Evolutionary conservation across 129 eudicot species (phyloP).

Genomic region (Artemisia annua): DNA sequence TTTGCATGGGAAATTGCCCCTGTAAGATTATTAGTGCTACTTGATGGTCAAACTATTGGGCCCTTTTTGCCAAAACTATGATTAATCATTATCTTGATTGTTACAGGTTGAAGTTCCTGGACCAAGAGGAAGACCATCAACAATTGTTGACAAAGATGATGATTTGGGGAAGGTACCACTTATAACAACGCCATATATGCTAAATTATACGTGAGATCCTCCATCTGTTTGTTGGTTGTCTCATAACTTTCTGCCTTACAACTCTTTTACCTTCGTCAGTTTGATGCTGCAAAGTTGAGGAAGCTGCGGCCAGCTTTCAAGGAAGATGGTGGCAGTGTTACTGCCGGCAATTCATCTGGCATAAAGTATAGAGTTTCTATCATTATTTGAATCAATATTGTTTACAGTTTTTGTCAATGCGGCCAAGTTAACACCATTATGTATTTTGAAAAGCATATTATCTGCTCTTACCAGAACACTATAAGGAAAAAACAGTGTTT

Average conservation of each 20-base stretch:
- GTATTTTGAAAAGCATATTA: too few species aligned
- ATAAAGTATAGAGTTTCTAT: constrained; percentile 55
- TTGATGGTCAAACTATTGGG: constrained; percentile 19
- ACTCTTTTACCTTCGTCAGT: constrained; percentile 48
- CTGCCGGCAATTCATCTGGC: constrained; percentile 99
- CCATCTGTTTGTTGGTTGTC: neutral
- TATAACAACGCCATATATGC: constrained; percentile 16
- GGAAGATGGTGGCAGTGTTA: constrained; percentile 88
- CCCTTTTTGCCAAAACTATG: neutral
- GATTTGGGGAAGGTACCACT: constrained; percentile 81
- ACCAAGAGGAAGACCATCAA: constrained; percentile 95
- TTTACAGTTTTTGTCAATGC: neutral
- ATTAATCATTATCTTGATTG: constrained; percentile 16
- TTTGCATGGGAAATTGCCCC: constrained; percentile 97
- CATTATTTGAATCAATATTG: neutral
- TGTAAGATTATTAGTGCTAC: constrained; percentile 45
- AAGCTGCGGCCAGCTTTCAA: constrained; percentile 94
- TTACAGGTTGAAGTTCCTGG: constrained; percentile 94
- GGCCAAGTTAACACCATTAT: neutral
- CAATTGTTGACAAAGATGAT: constrained; percentile 90
- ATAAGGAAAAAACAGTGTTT: too few species aligned
- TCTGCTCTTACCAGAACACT: too few species aligned
- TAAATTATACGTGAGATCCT: neutral
- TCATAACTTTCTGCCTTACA: neutral
- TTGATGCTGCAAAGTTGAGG: constrained; percentile 86